These are phyloP conservation scores for Lomentospora prolificans DNA, from an alignment of 2,329 filamentous ascomycete genomes.

Conservation along the genomic window DNA sequence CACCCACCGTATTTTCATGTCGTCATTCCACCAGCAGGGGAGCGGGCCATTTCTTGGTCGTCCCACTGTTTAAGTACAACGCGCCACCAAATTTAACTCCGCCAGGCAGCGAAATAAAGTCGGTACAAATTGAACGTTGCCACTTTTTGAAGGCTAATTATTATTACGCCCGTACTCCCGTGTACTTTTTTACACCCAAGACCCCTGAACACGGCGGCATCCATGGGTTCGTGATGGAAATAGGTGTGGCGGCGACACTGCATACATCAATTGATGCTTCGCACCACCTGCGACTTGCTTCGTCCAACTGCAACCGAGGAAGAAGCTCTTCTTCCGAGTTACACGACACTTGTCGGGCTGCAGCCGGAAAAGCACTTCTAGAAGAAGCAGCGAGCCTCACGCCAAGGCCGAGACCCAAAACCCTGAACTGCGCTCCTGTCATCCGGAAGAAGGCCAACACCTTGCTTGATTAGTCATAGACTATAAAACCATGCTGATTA, in stretches of 20 bases:
- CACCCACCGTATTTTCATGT: too few relatives aligned
- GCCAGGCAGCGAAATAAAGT: background rate
- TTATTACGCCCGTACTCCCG: too few relatives aligned
- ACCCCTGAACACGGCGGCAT: background rate
- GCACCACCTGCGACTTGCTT: background rate
- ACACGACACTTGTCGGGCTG: background rate
- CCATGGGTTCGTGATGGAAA: too few relatives aligned
- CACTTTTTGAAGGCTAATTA: background rate
- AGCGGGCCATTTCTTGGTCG: background rate
- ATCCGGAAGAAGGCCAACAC: conserved; percentile 5
- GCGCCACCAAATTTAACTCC: background rate
- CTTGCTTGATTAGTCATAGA: background rate
- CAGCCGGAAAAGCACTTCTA: too few relatives aligned
- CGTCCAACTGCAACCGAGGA: background rate
- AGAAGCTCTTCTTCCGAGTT: background rate
- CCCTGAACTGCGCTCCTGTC: conserved; percentile 5
- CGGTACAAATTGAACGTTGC: background rate
- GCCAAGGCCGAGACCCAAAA: background rate
- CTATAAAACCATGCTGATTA: too few relatives aligned
- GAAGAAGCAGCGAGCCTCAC: background rate
- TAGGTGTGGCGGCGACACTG: too few relatives aligned
- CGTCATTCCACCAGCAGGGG: too few relatives aligned
- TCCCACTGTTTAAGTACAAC: background rate
- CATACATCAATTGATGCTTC: too few relatives aligned
- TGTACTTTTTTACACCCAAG: background rate